Percentiles rank a stretch among this genome's conserved stretches.
Evolutionary conservation across 352 stramenopile genomes (phyloP).

Genomic region (Aphanomyces cochlioides): DNA sequence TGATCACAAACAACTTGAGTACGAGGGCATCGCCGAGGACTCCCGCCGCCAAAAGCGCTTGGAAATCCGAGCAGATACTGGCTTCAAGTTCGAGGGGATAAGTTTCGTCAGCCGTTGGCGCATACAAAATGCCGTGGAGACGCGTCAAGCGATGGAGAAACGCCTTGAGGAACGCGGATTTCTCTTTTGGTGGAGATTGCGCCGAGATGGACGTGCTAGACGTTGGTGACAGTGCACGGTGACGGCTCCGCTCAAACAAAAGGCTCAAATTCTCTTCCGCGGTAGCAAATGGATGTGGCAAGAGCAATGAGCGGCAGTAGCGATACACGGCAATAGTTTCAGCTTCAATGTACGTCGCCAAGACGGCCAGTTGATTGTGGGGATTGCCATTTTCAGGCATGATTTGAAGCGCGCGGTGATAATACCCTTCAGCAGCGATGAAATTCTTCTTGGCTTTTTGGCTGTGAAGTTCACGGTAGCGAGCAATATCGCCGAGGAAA

Average conservation of each 20-base stretch:
- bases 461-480: conserved; percentile 78
- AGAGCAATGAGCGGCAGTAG: conserved; percentile 85
- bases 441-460: conserved; percentile 86
- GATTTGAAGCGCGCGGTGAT: conserved; percentile 62
- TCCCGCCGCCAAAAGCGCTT: conserved; percentile 48
- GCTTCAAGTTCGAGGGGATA: conserved; percentile 72
- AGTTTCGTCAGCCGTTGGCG: conserved; percentile 37
- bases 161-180: conserved; percentile 80
- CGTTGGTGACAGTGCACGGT: conserved; percentile 52
- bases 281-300: conserved; percentile 79
- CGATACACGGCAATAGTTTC: conserved; percentile 89
- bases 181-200: conserved; percentile 52
- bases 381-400: conserved; percentile 78
- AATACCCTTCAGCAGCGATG: conserved; percentile 56
- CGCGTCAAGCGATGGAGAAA: conserved; percentile 81
- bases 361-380: conserved; percentile 80
- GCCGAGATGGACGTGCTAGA: conserved; percentile 36
- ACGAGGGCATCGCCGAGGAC: conserved; percentile 69
- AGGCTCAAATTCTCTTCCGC: conserved; percentile 85
- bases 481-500: conserved; percentile 73
- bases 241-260: conserved; percentile 85
- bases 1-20: conserved; percentile 74
- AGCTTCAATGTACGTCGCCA: conserved; percentile 83
- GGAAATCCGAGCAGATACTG: conserved; percentile 58
- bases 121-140: conserved; percentile 83